Conservation (phyloP, 2,329 filamentous ascomycete genomes). For the Venturia effusa region DNA sequence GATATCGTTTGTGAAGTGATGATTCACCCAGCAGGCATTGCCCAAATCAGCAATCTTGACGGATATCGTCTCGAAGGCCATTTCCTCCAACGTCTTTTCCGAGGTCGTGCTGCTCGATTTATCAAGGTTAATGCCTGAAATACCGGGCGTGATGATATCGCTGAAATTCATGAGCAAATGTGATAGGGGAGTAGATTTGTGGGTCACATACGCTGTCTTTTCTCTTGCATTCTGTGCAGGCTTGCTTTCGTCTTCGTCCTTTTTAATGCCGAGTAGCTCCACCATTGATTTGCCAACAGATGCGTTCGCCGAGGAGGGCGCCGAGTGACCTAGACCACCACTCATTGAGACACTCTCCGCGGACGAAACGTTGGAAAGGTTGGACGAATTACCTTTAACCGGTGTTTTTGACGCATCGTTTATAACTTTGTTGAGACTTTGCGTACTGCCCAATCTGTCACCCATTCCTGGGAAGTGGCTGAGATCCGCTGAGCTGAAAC, state of each 20-base stretch:
- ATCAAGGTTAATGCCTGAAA: slow-evolving; percentile 88
- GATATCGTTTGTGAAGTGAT: slow-evolving; percentile 99
- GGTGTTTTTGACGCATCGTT: slow-evolving; percentile 40
- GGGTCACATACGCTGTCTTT: slow-evolving; percentile 72
- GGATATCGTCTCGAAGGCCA: slow-evolving; percentile 69
- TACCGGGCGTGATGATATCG: slow-evolving; percentile 81
- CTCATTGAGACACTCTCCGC: slow-evolving; percentile 39
- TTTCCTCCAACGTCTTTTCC: slow-evolving; percentile 54
- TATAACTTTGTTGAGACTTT: slow-evolving; percentile 76
- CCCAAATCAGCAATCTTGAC: slow-evolving; percentile 98
- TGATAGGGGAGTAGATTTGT: not conserved
- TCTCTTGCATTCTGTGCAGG: slow-evolving; percentile 66
- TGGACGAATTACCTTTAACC: slow-evolving; percentile 45
- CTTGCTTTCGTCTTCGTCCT: slow-evolving; percentile 43
- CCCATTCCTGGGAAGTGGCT: slow-evolving; percentile 35
- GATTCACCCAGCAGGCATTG: slow-evolving; percentile 97
- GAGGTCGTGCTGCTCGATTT: slow-evolving; percentile 44
- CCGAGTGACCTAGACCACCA: slow-evolving; percentile 40
- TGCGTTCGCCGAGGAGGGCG: slow-evolving; percentile 22
- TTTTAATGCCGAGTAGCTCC: slow-evolving; percentile 44
- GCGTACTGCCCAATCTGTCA: slow-evolving; percentile 36
- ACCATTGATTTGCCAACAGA: slow-evolving; percentile 43
- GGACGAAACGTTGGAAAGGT: slow-evolving; percentile 21
- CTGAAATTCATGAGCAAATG: slow-evolving; percentile 33
- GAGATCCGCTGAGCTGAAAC: slow-evolving; percentile 70